Evolutionary conservation across 148 eudicot genomes (phyloP).

Genomic region (Rhododendron ferrugineum): DNA sequence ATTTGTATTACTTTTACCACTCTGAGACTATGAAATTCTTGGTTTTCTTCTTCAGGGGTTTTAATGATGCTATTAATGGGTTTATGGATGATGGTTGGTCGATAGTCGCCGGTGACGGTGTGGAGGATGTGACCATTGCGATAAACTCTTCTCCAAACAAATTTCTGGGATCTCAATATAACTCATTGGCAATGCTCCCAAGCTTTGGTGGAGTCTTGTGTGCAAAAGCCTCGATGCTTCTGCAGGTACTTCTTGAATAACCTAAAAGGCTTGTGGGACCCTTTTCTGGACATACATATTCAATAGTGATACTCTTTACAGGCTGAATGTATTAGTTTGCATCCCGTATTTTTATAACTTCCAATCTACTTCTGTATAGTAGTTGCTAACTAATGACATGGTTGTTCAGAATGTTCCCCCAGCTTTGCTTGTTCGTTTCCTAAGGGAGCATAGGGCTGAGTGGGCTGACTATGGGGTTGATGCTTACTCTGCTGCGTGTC

Average conservation of each 20-base stretch:
- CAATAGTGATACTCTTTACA: not conserved
- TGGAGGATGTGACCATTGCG: constrained; percentile 58
- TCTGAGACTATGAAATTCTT: not conserved
- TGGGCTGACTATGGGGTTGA: constrained; percentile 64
- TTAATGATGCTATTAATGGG: constrained; percentile 64
- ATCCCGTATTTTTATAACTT: not conserved
- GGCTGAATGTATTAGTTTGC: not conserved
- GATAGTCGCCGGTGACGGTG: constrained; percentile 40
- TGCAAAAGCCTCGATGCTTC: constrained; percentile 66
- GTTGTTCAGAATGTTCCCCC: constrained; percentile 53
- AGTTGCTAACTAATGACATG: constrained; percentile 3
- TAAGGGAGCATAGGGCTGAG: constrained; percentile 63
- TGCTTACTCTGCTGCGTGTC: constrained; percentile 55
- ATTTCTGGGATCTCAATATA: constrained; percentile 35
- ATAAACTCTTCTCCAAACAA: constrained; percentile 43
- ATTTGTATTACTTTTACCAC: not conserved
- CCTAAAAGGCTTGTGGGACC: not conserved
- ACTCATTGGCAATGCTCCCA: constrained; percentile 36
- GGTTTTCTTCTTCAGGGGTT: constrained; percentile 37
- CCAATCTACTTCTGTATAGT: not conserved
- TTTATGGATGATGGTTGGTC: constrained; percentile 67
- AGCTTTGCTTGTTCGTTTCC: constrained; percentile 51
- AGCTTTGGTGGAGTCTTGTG: constrained; percentile 51
- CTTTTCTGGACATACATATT: not conserved
- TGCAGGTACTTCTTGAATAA: constrained; percentile 35